Conservation (phyloP, 2,329 filamentous ascomycete genomes). For the Curvularia spicifera region DNA sequence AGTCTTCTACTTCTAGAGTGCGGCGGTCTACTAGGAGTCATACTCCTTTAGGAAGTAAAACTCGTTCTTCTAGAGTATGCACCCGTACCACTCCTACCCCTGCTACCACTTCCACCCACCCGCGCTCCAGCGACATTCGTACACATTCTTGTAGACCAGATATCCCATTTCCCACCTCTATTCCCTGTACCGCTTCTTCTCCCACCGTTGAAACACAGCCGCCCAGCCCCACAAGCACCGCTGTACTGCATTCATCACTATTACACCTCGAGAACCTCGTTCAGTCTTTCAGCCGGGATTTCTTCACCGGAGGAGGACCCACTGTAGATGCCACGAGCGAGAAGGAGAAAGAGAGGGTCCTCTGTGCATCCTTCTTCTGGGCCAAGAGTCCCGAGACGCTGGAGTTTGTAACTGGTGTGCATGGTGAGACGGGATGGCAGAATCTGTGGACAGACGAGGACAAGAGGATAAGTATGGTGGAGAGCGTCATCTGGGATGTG, state of each 20-base stretch:
- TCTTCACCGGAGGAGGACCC: neutral
- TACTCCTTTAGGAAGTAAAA: too few relatives aligned
- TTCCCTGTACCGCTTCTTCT: too few relatives aligned
- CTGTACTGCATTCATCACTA: conserved; percentile 26
- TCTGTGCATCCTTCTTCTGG: conserved; percentile 7
- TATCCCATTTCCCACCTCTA: too few relatives aligned
- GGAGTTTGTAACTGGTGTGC: conserved; percentile 33
- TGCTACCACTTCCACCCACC: too few relatives aligned
- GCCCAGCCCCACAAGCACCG: neutral
- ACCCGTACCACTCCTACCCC: too few relatives aligned
- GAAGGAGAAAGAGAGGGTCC: neutral
- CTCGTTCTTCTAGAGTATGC: too few relatives aligned
- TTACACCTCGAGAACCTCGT: neutral
- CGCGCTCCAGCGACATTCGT: too few relatives aligned
- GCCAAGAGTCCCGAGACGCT: conserved; percentile 24
- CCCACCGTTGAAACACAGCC: too few relatives aligned
- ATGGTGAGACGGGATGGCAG: conserved; percentile 35
- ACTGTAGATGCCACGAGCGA: neutral
- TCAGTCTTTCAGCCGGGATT: neutral
- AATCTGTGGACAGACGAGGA: conserved; percentile 28
- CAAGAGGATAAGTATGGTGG: conserved; percentile 33
- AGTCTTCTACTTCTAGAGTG: too few relatives aligned
- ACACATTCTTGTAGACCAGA: too few relatives aligned
- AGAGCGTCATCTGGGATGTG: conserved; percentile 40
- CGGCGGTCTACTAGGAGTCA: too few relatives aligned